Percentiles rank a stretch among this genome's conserved stretches.
These are phyloP conservation scores for Amanita polypyramis DNA, from an alignment of 768 basidiomycete genomes.

Conservation along the genomic window DNA sequence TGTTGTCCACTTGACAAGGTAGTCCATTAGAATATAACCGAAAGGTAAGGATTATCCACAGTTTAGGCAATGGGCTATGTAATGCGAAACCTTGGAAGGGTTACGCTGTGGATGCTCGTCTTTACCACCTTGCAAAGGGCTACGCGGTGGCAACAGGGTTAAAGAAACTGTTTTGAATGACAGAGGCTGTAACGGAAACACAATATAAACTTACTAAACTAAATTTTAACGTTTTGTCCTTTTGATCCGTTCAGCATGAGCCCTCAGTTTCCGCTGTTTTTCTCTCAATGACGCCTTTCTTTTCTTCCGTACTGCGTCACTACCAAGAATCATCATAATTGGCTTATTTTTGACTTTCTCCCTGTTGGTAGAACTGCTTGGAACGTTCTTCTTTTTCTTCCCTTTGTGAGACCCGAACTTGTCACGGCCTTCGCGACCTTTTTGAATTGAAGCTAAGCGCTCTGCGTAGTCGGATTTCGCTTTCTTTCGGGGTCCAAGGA, in stretches of 20 bases:
- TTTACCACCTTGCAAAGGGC: conserved; percentile 69
- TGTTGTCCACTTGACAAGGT: not conserved
- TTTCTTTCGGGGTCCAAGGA: conserved; percentile 91
- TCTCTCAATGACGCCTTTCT: conserved; percentile 75
- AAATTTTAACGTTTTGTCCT: not conserved
- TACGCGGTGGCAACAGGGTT: conserved; percentile 31
- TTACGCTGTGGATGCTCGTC: conserved; percentile 63
- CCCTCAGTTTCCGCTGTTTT: conserved; percentile 42
- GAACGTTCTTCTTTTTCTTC: conserved; percentile 77
- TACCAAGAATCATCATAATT: conserved; percentile 86
- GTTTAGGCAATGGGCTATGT: not conserved
- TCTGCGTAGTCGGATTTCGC: conserved; percentile 89
- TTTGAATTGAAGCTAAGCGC: conserved; percentile 82
- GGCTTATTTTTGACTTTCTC: conserved; percentile 94
- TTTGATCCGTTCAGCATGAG: not conserved
- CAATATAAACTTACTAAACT: not conserved
- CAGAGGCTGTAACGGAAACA: not conserved
- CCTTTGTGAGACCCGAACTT: conserved; percentile 87
- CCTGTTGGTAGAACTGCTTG: conserved; percentile 83
- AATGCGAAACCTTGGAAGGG: conserved; percentile 24
- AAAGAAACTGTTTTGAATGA: not conserved
- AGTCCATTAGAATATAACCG: conserved; percentile 38
- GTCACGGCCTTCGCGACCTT: conserved; percentile 90
- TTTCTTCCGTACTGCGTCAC: conserved; percentile 67
- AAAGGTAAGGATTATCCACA: conserved; percentile 30